Conservation (phyloP, 1,139 yeast species). For the Hyphopichia buzzinii region DNA sequence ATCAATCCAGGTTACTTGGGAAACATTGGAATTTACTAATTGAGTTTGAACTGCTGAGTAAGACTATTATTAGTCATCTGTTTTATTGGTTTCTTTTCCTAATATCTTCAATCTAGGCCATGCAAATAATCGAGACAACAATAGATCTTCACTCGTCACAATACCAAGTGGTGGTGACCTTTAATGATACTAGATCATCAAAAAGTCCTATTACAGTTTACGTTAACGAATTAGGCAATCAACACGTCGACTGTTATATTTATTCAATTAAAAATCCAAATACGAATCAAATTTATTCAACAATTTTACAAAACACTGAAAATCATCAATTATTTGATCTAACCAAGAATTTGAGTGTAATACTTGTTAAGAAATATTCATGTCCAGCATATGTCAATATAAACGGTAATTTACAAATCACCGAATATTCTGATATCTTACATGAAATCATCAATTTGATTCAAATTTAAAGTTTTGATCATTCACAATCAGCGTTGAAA, state of each 20-base stretch:
- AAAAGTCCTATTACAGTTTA: conserved; percentile 15
- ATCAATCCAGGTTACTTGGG: no score
- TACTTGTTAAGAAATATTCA: conserved; percentile 14
- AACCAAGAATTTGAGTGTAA: conserved; percentile 9
- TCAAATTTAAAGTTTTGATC: no score
- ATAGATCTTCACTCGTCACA: not conserved
- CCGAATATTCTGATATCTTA: not conserved
- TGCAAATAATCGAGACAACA: conserved; percentile 1
- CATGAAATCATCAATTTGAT: not conserved
- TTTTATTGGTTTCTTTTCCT: not conserved
- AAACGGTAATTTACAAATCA: conserved; percentile 9
- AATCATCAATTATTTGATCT: conserved; percentile 10
- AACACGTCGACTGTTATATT: conserved; percentile 14
- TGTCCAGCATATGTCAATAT: conserved; percentile 16
- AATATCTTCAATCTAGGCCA: not conserved
- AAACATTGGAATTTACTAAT: no score
- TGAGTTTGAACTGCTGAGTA: no score
- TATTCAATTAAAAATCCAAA: conserved; percentile 12
- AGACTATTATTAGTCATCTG: not conserved
- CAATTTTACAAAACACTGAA: conserved; percentile 9
- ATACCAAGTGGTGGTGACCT: not conserved
- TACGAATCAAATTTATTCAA: conserved; percentile 10
- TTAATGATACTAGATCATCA: not conserved
- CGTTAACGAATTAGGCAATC: conserved; percentile 13
- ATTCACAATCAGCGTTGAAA: no score